Conservation (phyloP, 768 basidiomycete genomes). For the Cystobasidium onofrii region DNA sequence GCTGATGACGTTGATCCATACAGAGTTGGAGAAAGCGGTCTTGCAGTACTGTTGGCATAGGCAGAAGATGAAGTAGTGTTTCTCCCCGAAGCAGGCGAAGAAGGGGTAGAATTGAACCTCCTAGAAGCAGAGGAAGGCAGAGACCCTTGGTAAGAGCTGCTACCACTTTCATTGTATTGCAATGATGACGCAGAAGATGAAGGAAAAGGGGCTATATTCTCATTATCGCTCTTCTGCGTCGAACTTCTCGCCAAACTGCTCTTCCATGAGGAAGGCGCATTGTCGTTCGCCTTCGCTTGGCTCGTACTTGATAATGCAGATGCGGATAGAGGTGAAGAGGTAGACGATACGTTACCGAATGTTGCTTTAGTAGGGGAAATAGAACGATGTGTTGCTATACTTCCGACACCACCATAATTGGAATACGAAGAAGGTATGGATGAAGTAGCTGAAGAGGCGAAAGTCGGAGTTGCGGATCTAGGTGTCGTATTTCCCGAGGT, state of each 20-base stretch:
- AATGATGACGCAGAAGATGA: background rate
- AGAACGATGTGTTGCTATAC: background rate
- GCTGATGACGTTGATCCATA: background rate
- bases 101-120: background rate
- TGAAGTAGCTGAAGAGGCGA: background rate
- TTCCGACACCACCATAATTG: too few relatives aligned
- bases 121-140: conserved; percentile 12
- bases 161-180: too few relatives aligned
- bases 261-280: background rate
- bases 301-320: background rate
- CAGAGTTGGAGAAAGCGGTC: background rate
- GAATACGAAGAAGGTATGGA: background rate
- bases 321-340: background rate
- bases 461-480: background rate
- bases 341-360: background rate
- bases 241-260: background rate
- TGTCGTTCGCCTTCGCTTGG: background rate
- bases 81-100: conserved; percentile 4
- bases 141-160: background rate
- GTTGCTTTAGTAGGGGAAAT: background rate
- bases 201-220: conserved; percentile 5
- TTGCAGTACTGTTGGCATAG: too few relatives aligned
- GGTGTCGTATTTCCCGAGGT: background rate
- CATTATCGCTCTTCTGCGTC: conserved; percentile 4
- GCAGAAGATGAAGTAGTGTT: background rate